phyloP scores from a whole-genome alignment of 208 protist species.

The Crithidia sp. region DNA sequence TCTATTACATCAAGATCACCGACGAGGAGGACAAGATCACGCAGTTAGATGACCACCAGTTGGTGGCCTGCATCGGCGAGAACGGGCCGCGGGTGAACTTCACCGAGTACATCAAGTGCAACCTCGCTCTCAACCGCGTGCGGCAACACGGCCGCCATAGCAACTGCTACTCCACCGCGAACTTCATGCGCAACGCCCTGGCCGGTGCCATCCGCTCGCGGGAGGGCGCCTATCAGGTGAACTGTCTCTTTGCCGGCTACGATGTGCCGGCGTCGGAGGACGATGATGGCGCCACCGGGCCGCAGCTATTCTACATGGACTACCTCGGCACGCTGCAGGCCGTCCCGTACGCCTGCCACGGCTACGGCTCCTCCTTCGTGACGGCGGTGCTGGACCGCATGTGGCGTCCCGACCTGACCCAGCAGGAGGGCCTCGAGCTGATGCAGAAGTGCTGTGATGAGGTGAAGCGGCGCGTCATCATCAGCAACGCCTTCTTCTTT shows the following conservation, averaged over 20 bases:
- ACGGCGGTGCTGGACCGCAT: constrained; percentile 89
- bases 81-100: constrained; percentile 94
- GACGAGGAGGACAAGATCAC: constrained; percentile 94
- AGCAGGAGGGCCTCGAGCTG: constrained; percentile 90
- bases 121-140: constrained; percentile 87
- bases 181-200: constrained; percentile 90
- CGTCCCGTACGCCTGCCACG: constrained; percentile 93
- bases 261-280: constrained; percentile 80
- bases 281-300: constrained; percentile 57
- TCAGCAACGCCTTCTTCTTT: constrained; percentile 91
- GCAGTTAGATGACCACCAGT: constrained; percentile 86
- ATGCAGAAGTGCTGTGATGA: constrained; percentile 95
- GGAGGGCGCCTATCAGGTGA: constrained; percentile 88
- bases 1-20: constrained; percentile 94
- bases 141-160: constrained; percentile 83
- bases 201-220: constrained; percentile 86
- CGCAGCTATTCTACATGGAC: constrained; percentile 95
- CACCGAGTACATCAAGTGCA: constrained; percentile 94
- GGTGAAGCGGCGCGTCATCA: constrained; percentile 89
- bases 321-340: constrained; percentile 93
- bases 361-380: constrained; percentile 93
- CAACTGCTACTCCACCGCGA: constrained; percentile 80
- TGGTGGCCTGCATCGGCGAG: constrained; percentile 88
- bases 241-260: constrained; percentile 92
- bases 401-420: constrained; percentile 91